These are phyloP conservation scores for Ogataea pilisensis DNA, from an alignment of 805 yeast genomes.

Conservation along the genomic window DNA sequence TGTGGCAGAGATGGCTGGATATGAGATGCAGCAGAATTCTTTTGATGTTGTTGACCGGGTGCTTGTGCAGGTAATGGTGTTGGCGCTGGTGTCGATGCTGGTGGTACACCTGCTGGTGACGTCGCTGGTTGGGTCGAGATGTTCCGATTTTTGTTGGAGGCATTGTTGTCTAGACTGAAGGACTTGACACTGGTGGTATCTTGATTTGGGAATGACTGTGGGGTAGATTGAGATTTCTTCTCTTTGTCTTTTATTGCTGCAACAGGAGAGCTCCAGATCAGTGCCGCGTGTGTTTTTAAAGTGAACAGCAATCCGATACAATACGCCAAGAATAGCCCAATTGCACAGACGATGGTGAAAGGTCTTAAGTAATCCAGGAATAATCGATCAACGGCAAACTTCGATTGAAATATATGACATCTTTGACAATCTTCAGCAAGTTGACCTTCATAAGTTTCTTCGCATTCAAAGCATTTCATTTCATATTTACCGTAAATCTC, in stretches of 20 bases:
- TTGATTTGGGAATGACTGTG: slow-evolving; percentile 2
- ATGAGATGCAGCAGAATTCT: slow-evolving; percentile 2
- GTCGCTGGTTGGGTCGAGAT: too few relatives aligned
- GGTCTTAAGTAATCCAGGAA: slow-evolving; percentile 74
- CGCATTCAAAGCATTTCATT: slow-evolving; percentile 63
- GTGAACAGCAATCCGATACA: slow-evolving; percentile 89
- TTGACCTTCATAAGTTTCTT: slow-evolving; percentile 10
- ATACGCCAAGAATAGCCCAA: slow-evolving; percentile 77
- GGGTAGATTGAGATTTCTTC: slow-evolving; percentile 14
- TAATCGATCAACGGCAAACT: slow-evolving; percentile 62
- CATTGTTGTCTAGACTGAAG: slow-evolving; percentile 14
- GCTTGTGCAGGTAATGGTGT: too few relatives aligned
- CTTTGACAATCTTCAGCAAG: slow-evolving; percentile 48
- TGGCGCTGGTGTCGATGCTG: too few relatives aligned
- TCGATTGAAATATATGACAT: slow-evolving; percentile 77
- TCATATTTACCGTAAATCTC: slow-evolving; percentile 88
- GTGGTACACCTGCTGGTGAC: too few relatives aligned
- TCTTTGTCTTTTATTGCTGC: slow-evolving; percentile 34
- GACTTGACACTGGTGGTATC: slow-evolving; percentile 27
- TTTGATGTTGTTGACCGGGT: too few relatives aligned
- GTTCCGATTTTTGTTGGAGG: too few relatives aligned
- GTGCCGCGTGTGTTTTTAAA: slow-evolving; percentile 90
- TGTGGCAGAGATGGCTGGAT: slow-evolving; percentile 9
- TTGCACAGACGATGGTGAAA: slow-evolving; percentile 74
- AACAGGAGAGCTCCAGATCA: slow-evolving; percentile 83